phyloP scores from a whole-genome alignment of 352 stramenopile genomes.

The Phytophthora pistaciae region DNA sequence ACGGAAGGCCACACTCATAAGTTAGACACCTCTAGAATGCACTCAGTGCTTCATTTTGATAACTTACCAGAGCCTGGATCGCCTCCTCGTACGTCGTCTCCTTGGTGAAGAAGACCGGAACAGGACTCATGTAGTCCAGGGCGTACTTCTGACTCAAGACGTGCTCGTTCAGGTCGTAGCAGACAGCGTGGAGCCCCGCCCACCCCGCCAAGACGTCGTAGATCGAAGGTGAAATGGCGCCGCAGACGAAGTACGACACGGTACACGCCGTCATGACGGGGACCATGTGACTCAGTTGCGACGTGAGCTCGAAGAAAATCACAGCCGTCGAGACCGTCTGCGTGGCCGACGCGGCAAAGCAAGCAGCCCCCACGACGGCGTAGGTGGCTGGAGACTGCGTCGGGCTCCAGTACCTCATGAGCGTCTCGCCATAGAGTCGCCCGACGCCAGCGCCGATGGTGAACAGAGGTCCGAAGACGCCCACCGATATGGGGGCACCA shows the following conservation, averaged over 20 bases:
- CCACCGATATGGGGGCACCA: constrained; percentile 78
- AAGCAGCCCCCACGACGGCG: constrained; percentile 92
- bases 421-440: constrained; percentile 80
- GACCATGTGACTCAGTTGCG: constrained; percentile 88
- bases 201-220: constrained; percentile 89
- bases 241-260: constrained; percentile 86
- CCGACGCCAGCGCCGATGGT: constrained; percentile 84
- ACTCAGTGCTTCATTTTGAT: neutral
- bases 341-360: constrained; percentile 92
- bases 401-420: constrained; percentile 84
- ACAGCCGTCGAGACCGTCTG: constrained; percentile 90
- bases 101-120: constrained; percentile 68
- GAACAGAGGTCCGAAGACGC: constrained; percentile 88
- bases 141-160: constrained; percentile 80
- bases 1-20: neutral
- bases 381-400: constrained; percentile 87
- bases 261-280: constrained; percentile 87
- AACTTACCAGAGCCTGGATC: constrained; percentile 66
- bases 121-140: constrained; percentile 71
- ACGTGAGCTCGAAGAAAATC: constrained; percentile 91
- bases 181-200: constrained; percentile 80
- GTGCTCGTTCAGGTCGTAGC: constrained; percentile 86
- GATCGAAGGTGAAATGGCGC: constrained; percentile 81
- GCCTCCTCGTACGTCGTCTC: constrained; percentile 84
- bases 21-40: neutral